These are phyloP conservation scores for Ormosia emarginata DNA, from an alignment of 306 rosid genomes.

Conservation along the genomic window DNA sequence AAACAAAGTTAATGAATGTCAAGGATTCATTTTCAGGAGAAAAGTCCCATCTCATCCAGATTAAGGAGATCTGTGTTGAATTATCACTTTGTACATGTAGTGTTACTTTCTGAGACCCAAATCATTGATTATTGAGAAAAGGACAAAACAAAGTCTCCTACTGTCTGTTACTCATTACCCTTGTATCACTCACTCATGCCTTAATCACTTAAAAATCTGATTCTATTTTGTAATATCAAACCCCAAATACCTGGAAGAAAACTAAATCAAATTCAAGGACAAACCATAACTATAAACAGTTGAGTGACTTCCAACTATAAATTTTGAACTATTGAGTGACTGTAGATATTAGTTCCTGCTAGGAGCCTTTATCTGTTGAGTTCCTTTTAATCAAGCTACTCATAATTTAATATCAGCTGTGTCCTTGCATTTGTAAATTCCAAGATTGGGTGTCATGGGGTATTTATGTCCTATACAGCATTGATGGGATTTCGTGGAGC, in stretches of 20 bases:
- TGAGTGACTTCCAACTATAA: background rate
- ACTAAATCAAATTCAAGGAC: background rate
- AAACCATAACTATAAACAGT: background rate
- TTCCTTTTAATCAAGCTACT: background rate
- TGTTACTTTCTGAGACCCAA: background rate
- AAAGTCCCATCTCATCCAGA: background rate
- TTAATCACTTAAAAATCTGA: background rate
- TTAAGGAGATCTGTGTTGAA: background rate
- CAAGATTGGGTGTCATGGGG: background rate
- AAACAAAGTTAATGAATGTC: background rate
- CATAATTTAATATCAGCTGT: background rate
- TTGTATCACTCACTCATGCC: background rate
- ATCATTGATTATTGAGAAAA: background rate
- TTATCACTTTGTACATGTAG: background rate
- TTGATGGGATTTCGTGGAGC: background rate
- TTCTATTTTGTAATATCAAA: background rate
- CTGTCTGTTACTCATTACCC: background rate
- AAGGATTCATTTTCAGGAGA: background rate
- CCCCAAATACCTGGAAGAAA: background rate
- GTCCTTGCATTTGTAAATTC: background rate
- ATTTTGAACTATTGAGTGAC: background rate
- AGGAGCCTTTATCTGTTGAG: background rate
- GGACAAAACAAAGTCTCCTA: background rate
- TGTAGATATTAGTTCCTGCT: background rate
- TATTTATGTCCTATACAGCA: background rate